Percentiles rank a stretch among this genome's conserved stretches.
Conservation (phyloP, 192 early-diverging fungal species). For the Backusella circina region DNA sequence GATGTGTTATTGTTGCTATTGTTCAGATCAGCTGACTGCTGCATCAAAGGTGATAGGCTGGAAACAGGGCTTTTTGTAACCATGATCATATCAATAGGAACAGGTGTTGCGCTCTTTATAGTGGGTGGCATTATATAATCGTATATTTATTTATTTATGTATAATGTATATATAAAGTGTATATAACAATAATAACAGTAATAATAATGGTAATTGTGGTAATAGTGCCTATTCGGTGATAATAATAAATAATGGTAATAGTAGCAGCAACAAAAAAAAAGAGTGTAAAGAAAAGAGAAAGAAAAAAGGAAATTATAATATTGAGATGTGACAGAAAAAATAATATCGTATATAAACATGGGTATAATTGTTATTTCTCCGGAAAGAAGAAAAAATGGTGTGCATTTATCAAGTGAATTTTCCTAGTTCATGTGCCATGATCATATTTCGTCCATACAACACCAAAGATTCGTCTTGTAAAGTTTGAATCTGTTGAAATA, state of each 20-base stretch:
- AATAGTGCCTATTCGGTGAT: background rate
- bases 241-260: background rate
- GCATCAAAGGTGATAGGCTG: background rate
- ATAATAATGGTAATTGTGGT: background rate
- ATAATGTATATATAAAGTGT: background rate
- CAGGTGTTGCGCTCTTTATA: background rate
- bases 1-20: background rate
- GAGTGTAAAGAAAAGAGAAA: background rate
- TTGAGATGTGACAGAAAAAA: background rate
- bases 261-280: too few relatives aligned
- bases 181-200: background rate
- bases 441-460: background rate
- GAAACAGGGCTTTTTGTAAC: background rate
- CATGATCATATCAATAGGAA: background rate
- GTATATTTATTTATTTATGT: background rate
- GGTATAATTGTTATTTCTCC: constrained; percentile 11
- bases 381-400: background rate
- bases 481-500: background rate
- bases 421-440: constrained; percentile 2
- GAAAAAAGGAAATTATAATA: background rate
- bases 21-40: background rate
- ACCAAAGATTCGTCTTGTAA: constrained; percentile 1
- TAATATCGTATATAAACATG: background rate
- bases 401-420: background rate
- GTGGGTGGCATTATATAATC: constrained; percentile 6